These are phyloP conservation scores for Botrytis sinoallii DNA, from an alignment of 2,329 filamentous ascomycete genomes.

Conservation along the genomic window DNA sequence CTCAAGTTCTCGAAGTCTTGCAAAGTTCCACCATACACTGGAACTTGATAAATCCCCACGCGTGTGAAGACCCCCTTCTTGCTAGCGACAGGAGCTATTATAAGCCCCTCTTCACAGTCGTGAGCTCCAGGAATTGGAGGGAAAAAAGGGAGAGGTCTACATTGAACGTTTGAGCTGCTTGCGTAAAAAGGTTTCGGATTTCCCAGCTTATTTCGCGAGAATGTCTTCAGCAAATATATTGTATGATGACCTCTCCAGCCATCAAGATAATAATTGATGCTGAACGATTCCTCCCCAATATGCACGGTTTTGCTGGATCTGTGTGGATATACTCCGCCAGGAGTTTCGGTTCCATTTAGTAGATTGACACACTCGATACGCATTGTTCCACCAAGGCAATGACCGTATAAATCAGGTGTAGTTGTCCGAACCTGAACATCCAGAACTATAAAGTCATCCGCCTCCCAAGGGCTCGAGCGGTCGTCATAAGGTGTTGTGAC, in stretches of 20 bases:
- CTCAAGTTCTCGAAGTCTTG: background rate
- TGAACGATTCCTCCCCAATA: background rate
- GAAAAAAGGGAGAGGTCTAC: background rate
- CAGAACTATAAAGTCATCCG: background rate
- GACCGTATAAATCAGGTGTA: background rate
- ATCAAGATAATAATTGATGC: background rate
- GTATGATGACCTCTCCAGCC: background rate
- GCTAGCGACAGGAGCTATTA: background rate
- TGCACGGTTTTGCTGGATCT: background rate
- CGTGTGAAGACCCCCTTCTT: background rate
- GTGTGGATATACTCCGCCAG: background rate
- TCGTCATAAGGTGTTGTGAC: no score
- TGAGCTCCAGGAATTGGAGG: background rate
- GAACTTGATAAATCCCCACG: background rate
- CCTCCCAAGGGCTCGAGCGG: no score
- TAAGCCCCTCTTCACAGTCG: background rate
- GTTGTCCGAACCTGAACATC: no score
- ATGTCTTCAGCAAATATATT: background rate
- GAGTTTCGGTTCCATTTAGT: background rate
- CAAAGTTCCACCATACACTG: background rate
- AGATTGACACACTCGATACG: background rate
- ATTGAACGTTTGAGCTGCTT: background rate
- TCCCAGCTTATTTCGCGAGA: background rate
- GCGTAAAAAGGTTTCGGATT: fast-evolving
- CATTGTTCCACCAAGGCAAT: background rate